Evolutionary conservation across 2,329 filamentous ascomycete genomes (phyloP).

Genomic region (Exophiala xenobiotica): DNA sequence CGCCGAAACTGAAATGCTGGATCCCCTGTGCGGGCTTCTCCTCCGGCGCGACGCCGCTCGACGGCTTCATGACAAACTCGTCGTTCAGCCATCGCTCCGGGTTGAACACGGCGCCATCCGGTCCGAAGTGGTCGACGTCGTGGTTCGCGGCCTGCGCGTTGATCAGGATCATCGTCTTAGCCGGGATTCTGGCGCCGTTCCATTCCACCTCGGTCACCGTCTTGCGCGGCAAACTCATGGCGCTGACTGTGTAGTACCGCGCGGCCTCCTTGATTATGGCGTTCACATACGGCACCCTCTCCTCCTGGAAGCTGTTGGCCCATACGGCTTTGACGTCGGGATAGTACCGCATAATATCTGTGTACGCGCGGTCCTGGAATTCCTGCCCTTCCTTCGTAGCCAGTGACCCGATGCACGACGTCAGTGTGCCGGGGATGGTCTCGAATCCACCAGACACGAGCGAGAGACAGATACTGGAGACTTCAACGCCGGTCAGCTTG

Average conservation of each 20-base stretch:
- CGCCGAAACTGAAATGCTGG: slow-evolving; percentile 57
- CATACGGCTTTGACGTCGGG: slow-evolving; percentile 64
- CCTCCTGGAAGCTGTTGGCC: slow-evolving; percentile 64
- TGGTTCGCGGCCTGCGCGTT: slow-evolving; percentile 71
- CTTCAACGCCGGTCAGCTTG: slow-evolving; percentile 65
- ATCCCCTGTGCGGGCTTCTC: slow-evolving; percentile 51
- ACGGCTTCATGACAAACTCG: slow-evolving; percentile 19
- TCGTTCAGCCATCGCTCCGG: slow-evolving; percentile 65
- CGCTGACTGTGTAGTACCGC: slow-evolving; percentile 72
- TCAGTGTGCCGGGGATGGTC: slow-evolving; percentile 71
- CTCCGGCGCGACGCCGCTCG: slow-evolving; percentile 37
- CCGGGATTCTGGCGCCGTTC: slow-evolving; percentile 63
- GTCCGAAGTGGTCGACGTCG: slow-evolving; percentile 60
- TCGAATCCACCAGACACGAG: slow-evolving; percentile 76
- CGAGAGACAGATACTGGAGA: slow-evolving; percentile 72
- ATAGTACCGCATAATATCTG: slow-evolving; percentile 66
- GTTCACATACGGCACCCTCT: slow-evolving; percentile 70
- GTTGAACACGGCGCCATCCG: slow-evolving; percentile 56
- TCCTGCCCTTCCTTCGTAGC: slow-evolving; percentile 61
- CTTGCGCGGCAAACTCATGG: slow-evolving; percentile 68
- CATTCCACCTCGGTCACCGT: slow-evolving; percentile 68
- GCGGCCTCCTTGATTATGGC: slow-evolving; percentile 73
- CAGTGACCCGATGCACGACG: slow-evolving; percentile 70
- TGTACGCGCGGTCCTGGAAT: slow-evolving; percentile 65
- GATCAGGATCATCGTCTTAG: slow-evolving; percentile 73